A percentile compares a stretch with the other conserved stretches of the same genome.
These are phyloP conservation scores for Cantharellus cinnabarinus DNA, from an alignment of 768 basidiomycete species.

Conservation along the genomic window DNA sequence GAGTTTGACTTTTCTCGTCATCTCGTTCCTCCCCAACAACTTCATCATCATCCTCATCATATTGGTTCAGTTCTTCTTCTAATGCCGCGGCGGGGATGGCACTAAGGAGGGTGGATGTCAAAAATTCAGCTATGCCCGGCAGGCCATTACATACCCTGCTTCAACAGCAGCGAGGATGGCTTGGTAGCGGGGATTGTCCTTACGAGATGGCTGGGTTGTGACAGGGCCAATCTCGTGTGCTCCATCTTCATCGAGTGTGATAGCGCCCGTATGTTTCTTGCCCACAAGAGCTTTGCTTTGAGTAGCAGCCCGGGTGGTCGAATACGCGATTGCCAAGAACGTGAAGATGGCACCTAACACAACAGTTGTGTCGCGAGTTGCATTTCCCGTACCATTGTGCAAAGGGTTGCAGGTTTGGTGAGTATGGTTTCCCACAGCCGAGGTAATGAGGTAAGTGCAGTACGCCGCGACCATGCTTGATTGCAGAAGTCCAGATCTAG, in stretches of 20 bases:
- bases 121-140: not conserved
- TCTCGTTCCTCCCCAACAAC: conserved; percentile 54
- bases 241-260: conserved; percentile 40
- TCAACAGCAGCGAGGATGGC: conserved; percentile 89
- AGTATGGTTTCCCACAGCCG: conserved; percentile 86
- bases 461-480: conserved; percentile 95
- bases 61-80: conserved; percentile 28
- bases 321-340: conserved; percentile 95
- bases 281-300: conserved; percentile 83
- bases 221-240: conserved; percentile 57
- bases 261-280: conserved; percentile 35
- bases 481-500: conserved; percentile 86
- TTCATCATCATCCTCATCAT: conserved; percentile 31
- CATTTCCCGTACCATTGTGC: conserved; percentile 33
- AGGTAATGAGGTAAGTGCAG: conserved; percentile 87
- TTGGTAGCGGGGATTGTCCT: conserved; percentile 78
- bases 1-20: conserved; percentile 82
- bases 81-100: conserved; percentile 88
- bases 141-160: conserved; percentile 48
- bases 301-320: conserved; percentile 87
- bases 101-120: conserved; percentile 19
- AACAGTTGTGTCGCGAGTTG: conserved; percentile 68
- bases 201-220: conserved; percentile 62
- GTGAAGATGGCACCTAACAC: conserved; percentile 87
- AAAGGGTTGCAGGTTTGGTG: conserved; percentile 70